Percentiles rank a stretch among this genome's conserved stretches.
These are phyloP conservation scores for Rhytidhysteron rufulum DNA, from an alignment of 2,329 filamentous ascomycete species.

Conservation along the genomic window DNA sequence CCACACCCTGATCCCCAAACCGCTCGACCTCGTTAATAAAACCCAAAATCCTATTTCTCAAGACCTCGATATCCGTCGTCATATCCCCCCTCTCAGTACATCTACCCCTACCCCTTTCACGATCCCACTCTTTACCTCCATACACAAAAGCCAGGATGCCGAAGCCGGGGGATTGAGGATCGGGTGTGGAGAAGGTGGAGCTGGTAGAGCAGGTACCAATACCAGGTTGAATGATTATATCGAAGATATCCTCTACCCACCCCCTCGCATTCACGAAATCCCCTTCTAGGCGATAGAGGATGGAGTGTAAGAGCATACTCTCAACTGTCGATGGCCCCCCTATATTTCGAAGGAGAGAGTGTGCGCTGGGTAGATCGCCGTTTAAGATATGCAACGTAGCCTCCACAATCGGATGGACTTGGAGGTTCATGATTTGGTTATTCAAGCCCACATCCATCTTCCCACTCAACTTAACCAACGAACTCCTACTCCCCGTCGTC, in stretches of 20 bases:
- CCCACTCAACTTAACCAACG: too few relatives aligned
- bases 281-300: slow-evolving; percentile 50
- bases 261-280: slow-evolving; percentile 47
- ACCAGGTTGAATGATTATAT: too few relatives aligned
- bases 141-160: slow-evolving; percentile 18
- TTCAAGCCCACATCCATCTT: too few relatives aligned
- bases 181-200: slow-evolving; percentile 30
- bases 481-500: too few relatives aligned
- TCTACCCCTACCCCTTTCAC: too few relatives aligned
- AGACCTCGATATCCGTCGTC: slow-evolving; percentile 6
- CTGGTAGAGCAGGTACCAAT: too few relatives aligned
- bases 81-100: slow-evolving; percentile 9
- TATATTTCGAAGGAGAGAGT: slow-evolving; percentile 53
- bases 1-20: slow-evolving; percentile 27
- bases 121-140: too few relatives aligned
- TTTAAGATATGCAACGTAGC: slow-evolving; percentile 51
- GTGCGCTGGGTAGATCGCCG: slow-evolving; percentile 46
- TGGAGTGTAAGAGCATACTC: slow-evolving; percentile 50
- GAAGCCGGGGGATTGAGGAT: slow-evolving; percentile 8
- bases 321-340: slow-evolving; percentile 46
- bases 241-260: slow-evolving; percentile 46
- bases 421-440: too few relatives aligned
- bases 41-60: not conserved
- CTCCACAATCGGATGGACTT: slow-evolving; percentile 48
- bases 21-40: slow-evolving; percentile 38